Evolutionary conservation across 345 rosid species (phyloP), one percentile per base, ranked within the genome.

Genomic region (Pistacia atlantica): DNA sequence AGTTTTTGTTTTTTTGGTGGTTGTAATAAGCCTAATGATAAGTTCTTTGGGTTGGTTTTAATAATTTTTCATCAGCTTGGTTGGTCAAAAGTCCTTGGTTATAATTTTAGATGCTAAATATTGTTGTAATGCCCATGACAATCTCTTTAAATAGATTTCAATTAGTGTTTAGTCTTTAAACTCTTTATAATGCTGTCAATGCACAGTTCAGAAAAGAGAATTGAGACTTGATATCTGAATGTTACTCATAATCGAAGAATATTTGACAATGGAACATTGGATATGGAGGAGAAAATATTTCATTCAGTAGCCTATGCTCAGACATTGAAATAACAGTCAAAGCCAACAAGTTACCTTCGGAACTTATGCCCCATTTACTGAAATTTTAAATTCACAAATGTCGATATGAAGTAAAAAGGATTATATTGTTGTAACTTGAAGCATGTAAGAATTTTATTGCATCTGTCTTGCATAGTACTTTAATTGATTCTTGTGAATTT

Each of bases 251-350:
- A 54, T 16, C 1, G 57, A 54, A 54, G 6, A 14, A 14, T 54
- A 16, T 54, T 54, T 54, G 57, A 54, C n/a, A 45, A 16, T 59
- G 66, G 42, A 61, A 72, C 46, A 42, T 42, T 42, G 46, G 46
- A 42, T 33, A 73, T 48, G 49, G 59, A 18, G 17, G 59, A 49
- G 13, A 49, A 73, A 62, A 46, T 73, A 13, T 61, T 12, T 62
- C 5, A 16, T 60, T 66, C 20, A 45, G 56, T n/a, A 38, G 31
- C 25, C 42, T 38, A 45, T 13, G 11, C 16, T 14, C 57, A 35
- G 35, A 45, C 31, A 46, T 61, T 72, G 56, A 49, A 61, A 45
- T 65, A 72, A 48, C 57, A 46, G 16, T 28, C 22, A 45, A 57
- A 71, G 6, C 55, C 13, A 46, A 25, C 18, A 37, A 28, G 46